These are phyloP conservation scores for Sclerotiophoma versabilis DNA, from an alignment of 2,329 filamentous ascomycete genomes.

Conservation along the genomic window DNA sequence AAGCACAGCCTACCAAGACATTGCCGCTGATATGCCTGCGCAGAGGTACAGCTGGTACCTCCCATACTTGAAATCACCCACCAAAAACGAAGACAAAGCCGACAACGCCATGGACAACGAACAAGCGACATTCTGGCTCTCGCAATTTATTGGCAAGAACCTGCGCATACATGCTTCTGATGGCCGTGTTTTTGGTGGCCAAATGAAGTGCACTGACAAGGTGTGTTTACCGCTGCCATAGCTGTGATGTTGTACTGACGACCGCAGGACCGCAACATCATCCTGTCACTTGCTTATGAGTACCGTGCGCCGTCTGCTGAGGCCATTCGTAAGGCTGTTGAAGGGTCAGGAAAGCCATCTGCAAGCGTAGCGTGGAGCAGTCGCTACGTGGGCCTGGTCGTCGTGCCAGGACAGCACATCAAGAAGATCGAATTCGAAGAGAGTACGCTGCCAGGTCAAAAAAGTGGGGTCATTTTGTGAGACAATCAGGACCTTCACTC, in stretches of 20 bases:
- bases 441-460: constrained; percentile 33
- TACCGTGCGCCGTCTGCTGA: constrained; percentile 74
- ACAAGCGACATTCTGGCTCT: constrained; percentile 64
- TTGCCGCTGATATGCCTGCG: constrained; percentile 12
- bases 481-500: neutral
- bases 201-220: constrained; percentile 93
- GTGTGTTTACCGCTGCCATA: constrained; percentile 58
- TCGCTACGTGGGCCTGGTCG: constrained; percentile 86
- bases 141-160: constrained; percentile 76
- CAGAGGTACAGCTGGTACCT: constrained; percentile 31
- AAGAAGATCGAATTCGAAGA: constrained; percentile 89
- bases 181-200: constrained; percentile 84
- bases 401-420: constrained; percentile 86
- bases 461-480: constrained; percentile 34
- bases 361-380: constrained; percentile 74
- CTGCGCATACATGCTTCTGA: constrained; percentile 83
- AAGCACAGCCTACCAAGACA: constrained; percentile 16
- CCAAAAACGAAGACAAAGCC: constrained; percentile 1
- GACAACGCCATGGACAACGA: constrained; percentile 56
- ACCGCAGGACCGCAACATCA: constrained; percentile 81
- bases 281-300: constrained; percentile 85
- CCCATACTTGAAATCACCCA: constrained; percentile 21
- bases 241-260: neutral
- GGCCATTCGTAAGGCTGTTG: constrained; percentile 49
- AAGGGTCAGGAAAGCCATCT: constrained; percentile 54